A percentile compares a stretch with the other conserved stretches of the same genome.
Evolutionary conservation across 2,329 filamentous ascomycete species (phyloP).

Genomic region (Aureobasidium pullulans): DNA sequence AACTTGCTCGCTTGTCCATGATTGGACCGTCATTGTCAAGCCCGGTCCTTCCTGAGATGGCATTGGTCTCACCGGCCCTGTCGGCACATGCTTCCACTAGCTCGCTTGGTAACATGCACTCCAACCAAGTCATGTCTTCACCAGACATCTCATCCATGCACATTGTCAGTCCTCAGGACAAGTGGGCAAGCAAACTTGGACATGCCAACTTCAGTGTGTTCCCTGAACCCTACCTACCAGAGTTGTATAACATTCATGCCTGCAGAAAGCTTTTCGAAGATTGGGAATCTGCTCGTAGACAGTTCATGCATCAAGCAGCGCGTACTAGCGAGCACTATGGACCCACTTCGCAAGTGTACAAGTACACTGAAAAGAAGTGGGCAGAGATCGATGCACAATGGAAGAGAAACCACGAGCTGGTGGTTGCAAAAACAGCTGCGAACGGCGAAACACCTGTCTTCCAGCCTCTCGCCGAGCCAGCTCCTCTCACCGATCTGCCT

Average conservation of each 20-base stretch:
- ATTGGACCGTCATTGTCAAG: conserved; percentile 28
- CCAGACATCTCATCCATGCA: conserved; percentile 57
- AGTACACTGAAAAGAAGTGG: conserved; percentile 84
- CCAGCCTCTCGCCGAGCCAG: conserved; percentile 34
- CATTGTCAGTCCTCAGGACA: conserved; percentile 60
- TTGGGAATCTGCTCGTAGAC: conserved; percentile 75
- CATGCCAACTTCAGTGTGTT: conserved; percentile 90
- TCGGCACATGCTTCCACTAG: conserved; percentile 70
- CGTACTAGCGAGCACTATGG: conserved; percentile 88
- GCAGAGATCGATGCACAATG: conserved; percentile 67
- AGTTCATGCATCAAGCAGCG: conserved; percentile 83
- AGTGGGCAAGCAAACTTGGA: conserved; percentile 78
- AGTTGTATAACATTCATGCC: conserved; percentile 48
- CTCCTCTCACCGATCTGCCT: conserved; percentile 57
- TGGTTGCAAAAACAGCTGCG: conserved; percentile 39
- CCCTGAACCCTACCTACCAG: conserved; percentile 70
- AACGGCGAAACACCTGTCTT: conserved; percentile 34
- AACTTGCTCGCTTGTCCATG: conserved; percentile 23
- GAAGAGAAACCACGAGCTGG: conserved; percentile 61
- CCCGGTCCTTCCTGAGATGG: conserved; percentile 40
- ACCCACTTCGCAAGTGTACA: conserved; percentile 79
- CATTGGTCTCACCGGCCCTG: conserved; percentile 57
- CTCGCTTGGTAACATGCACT: conserved; percentile 56
- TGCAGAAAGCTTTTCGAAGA: conserved; percentile 63
- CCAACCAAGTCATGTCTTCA: conserved; percentile 40